Percentiles rank a stretch among this genome's conserved stretches.
Evolutionary conservation across 1,139 yeast species (phyloP).

Genomic region (Taphrina betulina): DNA sequence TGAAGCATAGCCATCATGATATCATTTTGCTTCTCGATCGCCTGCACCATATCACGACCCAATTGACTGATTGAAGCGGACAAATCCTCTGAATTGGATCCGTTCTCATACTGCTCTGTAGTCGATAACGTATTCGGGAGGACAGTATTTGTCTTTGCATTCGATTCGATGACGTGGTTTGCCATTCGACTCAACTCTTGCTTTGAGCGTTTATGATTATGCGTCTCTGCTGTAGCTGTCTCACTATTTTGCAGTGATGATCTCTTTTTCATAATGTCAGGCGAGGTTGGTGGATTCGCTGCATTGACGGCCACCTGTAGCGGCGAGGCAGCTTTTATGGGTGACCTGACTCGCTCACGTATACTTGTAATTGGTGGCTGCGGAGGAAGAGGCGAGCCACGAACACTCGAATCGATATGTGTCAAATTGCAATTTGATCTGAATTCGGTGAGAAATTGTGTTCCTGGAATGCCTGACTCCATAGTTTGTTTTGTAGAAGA

Average conservation of each 20-base stretch:
- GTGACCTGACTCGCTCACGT: slow-evolving; percentile 1
- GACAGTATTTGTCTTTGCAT: too few relatives aligned
- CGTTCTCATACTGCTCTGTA: too few relatives aligned
- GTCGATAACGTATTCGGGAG: too few relatives aligned
- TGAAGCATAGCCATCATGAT: background rate
- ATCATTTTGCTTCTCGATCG: slow-evolving; percentile 2
- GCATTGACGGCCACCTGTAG: slow-evolving; percentile 4
- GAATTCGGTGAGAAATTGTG: slow-evolving; percentile 7
- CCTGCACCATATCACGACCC: background rate
- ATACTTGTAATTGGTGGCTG: background rate
- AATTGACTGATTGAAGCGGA: slow-evolving; percentile 1
- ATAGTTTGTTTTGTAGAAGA: background rate
- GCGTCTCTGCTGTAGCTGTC: too few relatives aligned
- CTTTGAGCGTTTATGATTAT: too few relatives aligned
- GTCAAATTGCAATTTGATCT: slow-evolving; percentile 4
- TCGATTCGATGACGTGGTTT: too few relatives aligned
- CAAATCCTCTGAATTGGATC: too few relatives aligned
- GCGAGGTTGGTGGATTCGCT: slow-evolving; percentile 5
- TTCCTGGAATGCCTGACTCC: background rate
- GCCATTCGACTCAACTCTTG: too few relatives aligned
- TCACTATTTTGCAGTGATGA: too few relatives aligned
- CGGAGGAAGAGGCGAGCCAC: slow-evolving; percentile 20
- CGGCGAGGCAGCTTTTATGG: background rate
- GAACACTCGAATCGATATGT: slow-evolving; percentile 19
- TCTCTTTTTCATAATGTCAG: too few relatives aligned